Base-by-base conservation (phyloP, 2,329 filamentous ascomycete genomes). In the Colletotrichum trifolii region DNA sequence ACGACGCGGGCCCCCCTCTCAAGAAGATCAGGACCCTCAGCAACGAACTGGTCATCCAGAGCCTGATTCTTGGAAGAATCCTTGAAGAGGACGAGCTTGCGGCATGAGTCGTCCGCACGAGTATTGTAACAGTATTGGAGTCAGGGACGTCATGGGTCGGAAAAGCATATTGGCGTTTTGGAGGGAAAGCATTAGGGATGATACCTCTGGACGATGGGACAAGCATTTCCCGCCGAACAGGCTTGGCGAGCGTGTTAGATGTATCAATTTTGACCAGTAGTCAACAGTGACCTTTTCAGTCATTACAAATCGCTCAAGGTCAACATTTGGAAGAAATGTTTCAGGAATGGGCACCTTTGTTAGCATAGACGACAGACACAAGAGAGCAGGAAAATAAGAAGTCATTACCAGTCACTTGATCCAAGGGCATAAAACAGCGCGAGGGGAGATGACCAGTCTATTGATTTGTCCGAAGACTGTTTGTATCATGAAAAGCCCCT, bases 31-130 rank as follows among this genome's bases (percentile, higher is more conserved):
- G 85, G 67, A 85, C 96, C 48, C 85, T 97, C 56, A 91, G 89
- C 60, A 91, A 96, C 75, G 95, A 98, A 77, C 88, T 95, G 73
- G 88, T 98, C 25, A 89, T 97, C 60, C 95, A 99, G 82, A 97
- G 94, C 76, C 81, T 98, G 64, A 97, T 99, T 68, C 76, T 97
- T 54, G 95, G 94, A 1, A 87, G 89, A 66, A 78, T 97, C 70
- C 86, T 94, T 56, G 90, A 92, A 67, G 85, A 87, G 54, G 83
- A 79, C 11, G 84, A 87, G 69, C 72, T 81, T 11, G 67, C 67
- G 38, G 61, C 39, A 8, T 69, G 38, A 66, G 13, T 15, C 69
- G 53, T 25, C 25, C 33, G 38, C 25, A 46, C 42, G 42, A 36
- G n/a, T 0, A 10, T 2, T 3, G 46, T 6, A 43, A 4, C 11